These are phyloP conservation scores for Metschnikowia bowlesiae DNA, from an alignment of 805 yeast species.

Conservation along the genomic window DNA sequence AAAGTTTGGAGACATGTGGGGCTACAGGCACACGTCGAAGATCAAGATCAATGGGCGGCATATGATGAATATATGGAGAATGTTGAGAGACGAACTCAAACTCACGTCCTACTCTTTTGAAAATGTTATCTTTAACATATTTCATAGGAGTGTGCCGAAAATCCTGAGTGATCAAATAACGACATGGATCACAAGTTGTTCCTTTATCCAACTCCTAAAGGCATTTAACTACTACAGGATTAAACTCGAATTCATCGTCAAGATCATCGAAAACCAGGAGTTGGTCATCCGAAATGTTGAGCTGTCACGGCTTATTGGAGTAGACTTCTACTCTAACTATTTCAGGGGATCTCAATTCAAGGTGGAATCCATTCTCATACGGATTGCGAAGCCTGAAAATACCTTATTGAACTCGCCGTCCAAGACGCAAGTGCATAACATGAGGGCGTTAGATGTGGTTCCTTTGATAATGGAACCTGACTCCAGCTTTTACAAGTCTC, in stretches of 20 bases:
- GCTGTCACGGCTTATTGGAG: slow-evolving; percentile 79
- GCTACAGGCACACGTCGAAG: slow-evolving; percentile 71
- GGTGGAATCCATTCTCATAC: slow-evolving; percentile 76
- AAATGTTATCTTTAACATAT: slow-evolving; percentile 61
- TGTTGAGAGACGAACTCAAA: slow-evolving; percentile 57
- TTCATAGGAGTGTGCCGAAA: slow-evolving; percentile 67
- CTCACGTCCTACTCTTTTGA: slow-evolving; percentile 71
- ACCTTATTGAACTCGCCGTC: slow-evolving; percentile 73
- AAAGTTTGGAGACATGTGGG: slow-evolving; percentile 70
- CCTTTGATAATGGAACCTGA: slow-evolving; percentile 93
- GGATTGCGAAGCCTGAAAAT: slow-evolving; percentile 76
- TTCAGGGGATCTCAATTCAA: slow-evolving; percentile 92
- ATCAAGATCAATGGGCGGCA: slow-evolving; percentile 76
- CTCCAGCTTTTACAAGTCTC: slow-evolving; percentile 80
- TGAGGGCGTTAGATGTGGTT: slow-evolving; percentile 79
- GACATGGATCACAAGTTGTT: slow-evolving; percentile 22
- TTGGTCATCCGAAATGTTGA: slow-evolving; percentile 68
- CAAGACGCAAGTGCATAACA: slow-evolving; percentile 73
- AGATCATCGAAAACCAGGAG: slow-evolving; percentile 58
- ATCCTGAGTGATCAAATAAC: slow-evolving; percentile 49
- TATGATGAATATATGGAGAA: slow-evolving; percentile 80
- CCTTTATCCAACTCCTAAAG: slow-evolving; percentile 36
- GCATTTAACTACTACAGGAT: slow-evolving; percentile 45
- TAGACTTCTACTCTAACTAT: slow-evolving; percentile 83
- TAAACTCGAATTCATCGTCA: slow-evolving; percentile 40